These are phyloP conservation scores for Kwoniella shandongensis DNA, from an alignment of 768 basidiomycete species.

Conservation along the genomic window DNA sequence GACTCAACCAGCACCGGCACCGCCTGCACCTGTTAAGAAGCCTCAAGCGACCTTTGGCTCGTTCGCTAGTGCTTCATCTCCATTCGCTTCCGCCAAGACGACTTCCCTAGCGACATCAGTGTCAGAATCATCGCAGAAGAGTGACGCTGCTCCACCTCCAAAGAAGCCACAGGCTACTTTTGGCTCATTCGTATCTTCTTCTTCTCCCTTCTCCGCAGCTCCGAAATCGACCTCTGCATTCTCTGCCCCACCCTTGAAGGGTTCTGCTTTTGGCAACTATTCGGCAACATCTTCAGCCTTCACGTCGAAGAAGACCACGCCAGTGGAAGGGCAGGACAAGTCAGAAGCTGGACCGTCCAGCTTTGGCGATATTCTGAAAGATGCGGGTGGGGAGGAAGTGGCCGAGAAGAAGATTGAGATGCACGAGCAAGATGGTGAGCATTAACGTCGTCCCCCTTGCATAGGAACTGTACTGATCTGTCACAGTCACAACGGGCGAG, in stretches of 20 bases:
- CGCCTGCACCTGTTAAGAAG: conserved; percentile 36
- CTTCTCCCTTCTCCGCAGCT: conserved; percentile 24
- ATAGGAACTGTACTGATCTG: not conserved
- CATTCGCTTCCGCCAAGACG: conserved; percentile 27
- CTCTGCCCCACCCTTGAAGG: conserved; percentile 1
- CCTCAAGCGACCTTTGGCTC: conserved; percentile 47
- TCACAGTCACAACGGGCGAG: conserved; percentile 54
- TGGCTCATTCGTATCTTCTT: not conserved
- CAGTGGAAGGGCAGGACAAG: conserved; percentile 15
- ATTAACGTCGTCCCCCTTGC: not conserved
- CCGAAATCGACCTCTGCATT: conserved; percentile 18
- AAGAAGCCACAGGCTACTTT: conserved; percentile 4
- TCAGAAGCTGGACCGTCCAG: conserved; percentile 25
- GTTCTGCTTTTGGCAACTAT: conserved; percentile 44
- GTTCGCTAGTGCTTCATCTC: conserved; percentile 40
- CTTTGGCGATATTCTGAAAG: conserved; percentile 48
- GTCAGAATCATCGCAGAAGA: conserved; percentile 10
- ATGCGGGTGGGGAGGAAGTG: conserved; percentile 26
- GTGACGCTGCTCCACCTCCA: not conserved
- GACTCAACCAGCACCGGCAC: conserved; percentile 2
- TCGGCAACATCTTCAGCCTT: conserved; percentile 40
- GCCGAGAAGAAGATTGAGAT: conserved; percentile 48
- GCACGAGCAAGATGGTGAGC: conserved; percentile 54
- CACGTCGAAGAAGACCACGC: conserved; percentile 32
- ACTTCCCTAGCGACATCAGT: conserved; percentile 5